Percentiles rank a stretch among this genome's conserved stretches.
Evolutionary conservation across 2,329 filamentous ascomycete species (phyloP).

Genomic region (Colletotrichum horii): DNA sequence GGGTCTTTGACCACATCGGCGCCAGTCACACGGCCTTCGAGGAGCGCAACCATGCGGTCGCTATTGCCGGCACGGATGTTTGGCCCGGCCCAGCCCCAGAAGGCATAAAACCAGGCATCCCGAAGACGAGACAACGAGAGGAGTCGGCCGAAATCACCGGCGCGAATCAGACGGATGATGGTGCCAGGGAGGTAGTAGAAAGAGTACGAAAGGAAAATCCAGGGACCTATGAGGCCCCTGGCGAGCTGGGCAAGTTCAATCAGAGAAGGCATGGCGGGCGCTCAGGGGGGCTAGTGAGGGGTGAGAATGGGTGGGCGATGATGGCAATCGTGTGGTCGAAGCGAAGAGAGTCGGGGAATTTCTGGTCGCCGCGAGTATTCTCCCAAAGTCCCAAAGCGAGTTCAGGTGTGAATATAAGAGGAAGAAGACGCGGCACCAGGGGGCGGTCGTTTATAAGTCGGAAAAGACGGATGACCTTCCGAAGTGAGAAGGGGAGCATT

Average conservation of each 20-base stretch:
- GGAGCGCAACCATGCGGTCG: slow-evolving; percentile 54
- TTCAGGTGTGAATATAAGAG: neutral
- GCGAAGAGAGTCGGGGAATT: neutral
- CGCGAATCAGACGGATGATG: slow-evolving; percentile 44
- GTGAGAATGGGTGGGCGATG: neutral
- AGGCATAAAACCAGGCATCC: slow-evolving; percentile 63
- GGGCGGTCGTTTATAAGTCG: slow-evolving; percentile 1
- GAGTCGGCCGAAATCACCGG: slow-evolving; percentile 39
- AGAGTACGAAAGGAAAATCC: slow-evolving; percentile 57
- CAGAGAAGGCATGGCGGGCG: slow-evolving; percentile 28
- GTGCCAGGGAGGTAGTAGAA: slow-evolving; percentile 57
- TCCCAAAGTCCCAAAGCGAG: neutral
- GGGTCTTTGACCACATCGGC: slow-evolving; percentile 40
- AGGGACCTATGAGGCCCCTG: slow-evolving; percentile 49
- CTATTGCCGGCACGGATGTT: slow-evolving; percentile 46
- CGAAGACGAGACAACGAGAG: slow-evolving; percentile 46
- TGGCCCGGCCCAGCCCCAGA: slow-evolving; percentile 64
- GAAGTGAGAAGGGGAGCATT: neutral
- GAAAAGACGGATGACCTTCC: neutral
- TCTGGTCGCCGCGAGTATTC: neutral
- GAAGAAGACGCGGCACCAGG: neutral
- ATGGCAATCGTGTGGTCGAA: neutral
- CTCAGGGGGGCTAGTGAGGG: neutral
- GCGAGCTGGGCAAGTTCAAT: slow-evolving; percentile 24
- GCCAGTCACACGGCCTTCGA: slow-evolving; percentile 51